Evolutionary conservation across 192 early-diverging fungal genomes (phyloP).

Genomic region (Gryganskiella cystojenkinii): DNA sequence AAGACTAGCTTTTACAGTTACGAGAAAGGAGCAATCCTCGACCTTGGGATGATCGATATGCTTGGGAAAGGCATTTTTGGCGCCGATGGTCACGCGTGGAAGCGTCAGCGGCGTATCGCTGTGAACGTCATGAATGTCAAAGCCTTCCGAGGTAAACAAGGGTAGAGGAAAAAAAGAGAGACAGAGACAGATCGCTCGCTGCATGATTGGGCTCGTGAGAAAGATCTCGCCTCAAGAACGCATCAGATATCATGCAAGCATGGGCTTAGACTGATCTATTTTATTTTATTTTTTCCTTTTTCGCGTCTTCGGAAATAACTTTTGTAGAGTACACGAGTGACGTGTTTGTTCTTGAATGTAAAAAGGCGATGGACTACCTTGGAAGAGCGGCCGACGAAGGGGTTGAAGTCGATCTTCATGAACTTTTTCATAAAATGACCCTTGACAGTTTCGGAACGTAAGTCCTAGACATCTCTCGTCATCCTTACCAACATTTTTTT

Average conservation of each 20-base stretch:
- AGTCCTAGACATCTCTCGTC: no score
- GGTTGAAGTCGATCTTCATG: slow-evolving; percentile 23
- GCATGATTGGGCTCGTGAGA: no score
- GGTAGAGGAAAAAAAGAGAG: no score
- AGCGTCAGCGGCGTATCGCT: background rate
- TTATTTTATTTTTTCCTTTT: no score
- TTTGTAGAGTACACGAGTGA: slow-evolving; percentile 13
- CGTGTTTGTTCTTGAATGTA: slow-evolving; percentile 6
- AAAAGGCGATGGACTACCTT: slow-evolving; percentile 10
- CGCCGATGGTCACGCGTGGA: background rate
- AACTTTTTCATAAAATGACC: background rate
- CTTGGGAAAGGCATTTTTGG: slow-evolving; percentile 1
- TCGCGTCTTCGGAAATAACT: no score
- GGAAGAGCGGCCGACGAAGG: slow-evolving; percentile 17
- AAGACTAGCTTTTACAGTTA: slow-evolving; percentile 12
- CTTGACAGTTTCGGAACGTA: background rate
- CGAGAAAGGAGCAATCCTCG: slow-evolving; percentile 3
- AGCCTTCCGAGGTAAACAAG: background rate
- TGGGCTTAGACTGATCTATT: no score
- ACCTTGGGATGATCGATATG: background rate
- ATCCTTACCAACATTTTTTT: no score
- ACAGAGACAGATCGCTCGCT: no score
- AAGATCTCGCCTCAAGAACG: no score
- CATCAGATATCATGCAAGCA: no score
- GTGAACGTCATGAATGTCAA: background rate